Evolutionary conservation across 2,329 filamentous ascomycete genomes (phyloP), one percentile per base, ranked within the genome.

Genomic region (Hymenoscyphus scutula): DNA sequence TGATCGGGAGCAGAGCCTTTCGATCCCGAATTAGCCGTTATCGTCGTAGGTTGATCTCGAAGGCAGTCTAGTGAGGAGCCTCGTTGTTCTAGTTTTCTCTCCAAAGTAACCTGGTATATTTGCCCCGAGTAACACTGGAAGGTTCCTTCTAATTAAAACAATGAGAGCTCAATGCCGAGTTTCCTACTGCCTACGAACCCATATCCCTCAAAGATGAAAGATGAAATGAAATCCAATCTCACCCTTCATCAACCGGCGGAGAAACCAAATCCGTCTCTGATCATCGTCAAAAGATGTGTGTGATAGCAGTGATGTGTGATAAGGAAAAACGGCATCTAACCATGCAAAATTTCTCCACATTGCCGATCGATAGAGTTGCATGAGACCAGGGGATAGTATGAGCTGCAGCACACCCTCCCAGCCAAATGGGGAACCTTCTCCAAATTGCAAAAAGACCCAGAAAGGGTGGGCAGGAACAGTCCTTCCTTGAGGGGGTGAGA

Each of bases 361-460:
- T 51, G 45, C 45, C 45, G 45, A 51, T 51, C 45, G 45, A 51
- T 51, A 23, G 45, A 51, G 45, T 27, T 25, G 23, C 41, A 48
- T 48, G 41, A 38, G 17, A 19, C 41, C n/a, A 23, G 45, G 45
- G 19, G 27, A 29, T 6, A 48, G 41, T 25, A 51, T 23, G 23
- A 51, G 45, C 19, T 51, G 45, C 45, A 23, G 45, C 23, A 51
- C 45, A 23, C 19, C 45, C 5, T 19, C 23, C 45, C 19, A 19
- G 10, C 19, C 3, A 25, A 25, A 25, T 51, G 4, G 19, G 45
- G 19, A 51, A 51, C 19, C 41, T 51, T 25, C 23, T 51, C 45
- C 45, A 51, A 23, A 23, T 13, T 51, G 45, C 23, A 19, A 8
- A 23, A 48, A 48, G 41, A 23, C 41, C 41, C 19, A 23, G 23